These are phyloP conservation scores for Sonneratia alba DNA, from an alignment of 345 rosid species.

Conservation along the genomic window DNA sequence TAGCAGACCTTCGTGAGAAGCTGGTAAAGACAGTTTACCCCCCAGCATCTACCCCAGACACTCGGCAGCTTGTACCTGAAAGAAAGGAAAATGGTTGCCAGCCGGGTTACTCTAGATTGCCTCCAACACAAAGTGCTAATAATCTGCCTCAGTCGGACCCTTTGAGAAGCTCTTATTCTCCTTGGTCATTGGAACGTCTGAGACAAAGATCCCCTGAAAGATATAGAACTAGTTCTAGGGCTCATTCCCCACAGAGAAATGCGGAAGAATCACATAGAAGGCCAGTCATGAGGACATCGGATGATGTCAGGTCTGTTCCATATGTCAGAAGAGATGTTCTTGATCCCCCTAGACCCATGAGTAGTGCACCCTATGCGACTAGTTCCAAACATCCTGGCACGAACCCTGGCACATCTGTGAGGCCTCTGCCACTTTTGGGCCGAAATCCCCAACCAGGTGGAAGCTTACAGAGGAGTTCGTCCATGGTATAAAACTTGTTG, in stretches of 20 bases:
- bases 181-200: conserved; percentile 64
- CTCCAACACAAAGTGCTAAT: conserved; percentile 42
- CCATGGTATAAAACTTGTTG: conserved; percentile 35
- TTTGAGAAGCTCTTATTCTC: conserved; percentile 43
- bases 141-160: conserved; percentile 39
- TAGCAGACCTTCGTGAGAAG: conserved; percentile 68
- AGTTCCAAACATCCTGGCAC: conserved; percentile 45
- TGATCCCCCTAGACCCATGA: conserved; percentile 42
- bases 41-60: conserved; percentile 23
- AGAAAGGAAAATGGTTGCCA: conserved; percentile 31
- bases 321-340: conserved; percentile 48
- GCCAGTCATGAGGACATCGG: conserved; percentile 38
- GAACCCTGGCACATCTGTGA: conserved; percentile 41
- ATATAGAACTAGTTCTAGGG: conserved; percentile 45
- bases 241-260: conserved; percentile 47
- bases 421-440: conserved; percentile 35
- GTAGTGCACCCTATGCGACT: conserved; percentile 31
- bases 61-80: conserved; percentile 33
- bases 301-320: conserved; percentile 46
- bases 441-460: conserved; percentile 45
- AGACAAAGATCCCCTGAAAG: conserved; percentile 66
- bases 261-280: conserved; percentile 39
- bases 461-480: conserved; percentile 37
- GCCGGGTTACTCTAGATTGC: conserved; percentile 22
- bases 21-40: conserved; percentile 49